These are phyloP conservation scores for Adansonia grandidieri DNA, from an alignment of 441 rosid species.

Conservation along the genomic window DNA sequence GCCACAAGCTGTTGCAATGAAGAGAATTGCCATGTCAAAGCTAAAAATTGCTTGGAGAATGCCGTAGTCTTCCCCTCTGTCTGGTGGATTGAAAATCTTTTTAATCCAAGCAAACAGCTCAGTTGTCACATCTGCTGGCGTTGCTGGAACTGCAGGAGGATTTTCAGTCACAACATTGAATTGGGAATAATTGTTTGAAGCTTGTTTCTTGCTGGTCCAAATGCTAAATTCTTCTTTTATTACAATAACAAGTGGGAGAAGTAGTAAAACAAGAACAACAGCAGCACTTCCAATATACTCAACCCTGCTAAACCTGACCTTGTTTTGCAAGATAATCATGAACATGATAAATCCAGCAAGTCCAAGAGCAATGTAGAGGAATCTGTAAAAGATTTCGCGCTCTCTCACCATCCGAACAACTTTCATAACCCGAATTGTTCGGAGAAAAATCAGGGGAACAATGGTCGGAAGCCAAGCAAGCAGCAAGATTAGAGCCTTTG, in stretches of 20 bases:
- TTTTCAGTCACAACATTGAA: constrained; percentile 37
- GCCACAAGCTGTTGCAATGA: constrained; percentile 49
- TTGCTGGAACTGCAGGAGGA: constrained; percentile 22
- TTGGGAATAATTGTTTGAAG: constrained; percentile 21
- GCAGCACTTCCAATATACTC: constrained; percentile 52
- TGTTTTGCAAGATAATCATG: constrained; percentile 49
- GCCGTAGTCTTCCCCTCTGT: constrained; percentile 55
- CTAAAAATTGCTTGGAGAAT: constrained; percentile 57
- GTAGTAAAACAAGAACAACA: constrained; percentile 46
- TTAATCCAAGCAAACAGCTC: constrained; percentile 29
- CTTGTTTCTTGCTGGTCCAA: constrained; percentile 37
- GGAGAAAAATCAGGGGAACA: constrained; percentile 51
- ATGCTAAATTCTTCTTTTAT: constrained; percentile 52
- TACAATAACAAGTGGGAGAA: constrained; percentile 54
- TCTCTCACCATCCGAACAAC: constrained; percentile 40
- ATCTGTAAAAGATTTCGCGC: constrained; percentile 45
- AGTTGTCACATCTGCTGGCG: not conserved
- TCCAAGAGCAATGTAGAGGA: constrained; percentile 63
- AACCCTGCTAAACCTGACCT: constrained; percentile 38
- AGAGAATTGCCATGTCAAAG: constrained; percentile 55
- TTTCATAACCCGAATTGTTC: constrained; percentile 50
- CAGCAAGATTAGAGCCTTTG: constrained; percentile 52
- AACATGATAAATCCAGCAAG: constrained; percentile 67
- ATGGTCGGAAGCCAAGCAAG: constrained; percentile 57
- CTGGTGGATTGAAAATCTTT: constrained; percentile 47